Conservation (phyloP, 2,329 filamentous ascomycete genomes). For the Stemphylium beticola region DNA sequence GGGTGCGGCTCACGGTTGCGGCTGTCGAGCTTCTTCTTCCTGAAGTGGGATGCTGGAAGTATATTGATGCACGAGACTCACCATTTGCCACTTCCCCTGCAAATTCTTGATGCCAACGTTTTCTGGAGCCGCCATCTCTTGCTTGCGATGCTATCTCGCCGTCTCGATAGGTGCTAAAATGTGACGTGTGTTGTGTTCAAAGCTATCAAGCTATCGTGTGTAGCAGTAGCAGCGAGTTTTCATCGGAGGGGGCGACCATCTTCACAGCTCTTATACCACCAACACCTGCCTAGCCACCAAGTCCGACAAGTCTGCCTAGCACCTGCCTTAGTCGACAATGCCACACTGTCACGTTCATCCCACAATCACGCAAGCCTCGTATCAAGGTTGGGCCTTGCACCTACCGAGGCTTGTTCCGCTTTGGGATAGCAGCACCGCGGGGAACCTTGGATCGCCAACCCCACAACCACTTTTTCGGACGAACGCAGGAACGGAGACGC, state of each 20-base stretch:
- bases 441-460: slow-evolving; percentile 14
- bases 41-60: not conserved
- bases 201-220: slow-evolving; percentile 6
- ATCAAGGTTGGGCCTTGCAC: too few relatives aligned
- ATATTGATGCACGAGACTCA: slow-evolving; percentile 16
- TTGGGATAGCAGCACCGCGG: slow-evolving; percentile 24
- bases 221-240: not conserved
- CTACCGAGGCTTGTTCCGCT: slow-evolving; percentile 27
- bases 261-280: slow-evolving; percentile 16
- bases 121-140: slow-evolving; percentile 49
- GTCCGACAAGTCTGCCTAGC: slow-evolving; percentile 14
- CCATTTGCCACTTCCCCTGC: slow-evolving; percentile 49
- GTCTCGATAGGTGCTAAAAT: not conserved
- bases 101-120: slow-evolving; percentile 43
- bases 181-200: not conserved
- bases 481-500: too few relatives aligned
- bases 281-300: slow-evolving; percentile 14
- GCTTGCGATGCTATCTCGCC: not conserved
- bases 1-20: not conserved
- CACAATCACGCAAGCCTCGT: slow-evolving; percentile 11
- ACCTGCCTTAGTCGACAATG: slow-evolving; percentile 22
- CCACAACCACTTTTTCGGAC: not conserved
- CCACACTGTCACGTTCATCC: slow-evolving; percentile 16
- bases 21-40: not conserved
- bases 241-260: not conserved